These are phyloP conservation scores for Fusarium continuum DNA, from an alignment of 2,329 filamentous ascomycete species.

Conservation along the genomic window DNA sequence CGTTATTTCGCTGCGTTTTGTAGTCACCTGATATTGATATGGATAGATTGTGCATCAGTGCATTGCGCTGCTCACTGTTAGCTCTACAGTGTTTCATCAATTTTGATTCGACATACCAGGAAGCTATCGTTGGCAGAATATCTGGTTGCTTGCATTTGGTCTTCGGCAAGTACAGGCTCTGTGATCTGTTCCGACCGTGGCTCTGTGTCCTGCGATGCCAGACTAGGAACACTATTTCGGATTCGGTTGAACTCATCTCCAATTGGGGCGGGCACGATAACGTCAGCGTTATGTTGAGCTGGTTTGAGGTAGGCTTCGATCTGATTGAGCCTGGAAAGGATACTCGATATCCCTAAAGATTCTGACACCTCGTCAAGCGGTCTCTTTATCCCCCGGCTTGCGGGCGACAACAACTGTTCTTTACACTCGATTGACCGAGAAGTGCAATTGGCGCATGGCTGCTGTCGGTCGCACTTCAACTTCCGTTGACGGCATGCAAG, in stretches of 20 bases:
- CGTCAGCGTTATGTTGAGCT: rapidly evolving
- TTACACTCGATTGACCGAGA: background rate
- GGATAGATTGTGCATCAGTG: background rate
- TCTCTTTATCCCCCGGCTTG: background rate
- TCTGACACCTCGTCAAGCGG: background rate
- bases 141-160: background rate
- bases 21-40: background rate
- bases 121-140: background rate
- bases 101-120: background rate
- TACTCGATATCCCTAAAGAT: background rate
- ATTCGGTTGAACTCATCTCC: background rate
- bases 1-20: background rate
- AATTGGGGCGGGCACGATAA: background rate
- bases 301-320: background rate
- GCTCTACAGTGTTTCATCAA: too few species aligned
- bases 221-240: background rate
- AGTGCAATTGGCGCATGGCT: background rate
- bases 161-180: background rate
- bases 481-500: background rate
- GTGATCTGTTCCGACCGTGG: too few species aligned
- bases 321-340: background rate
- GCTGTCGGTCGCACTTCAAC: background rate
- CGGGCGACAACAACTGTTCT: background rate
- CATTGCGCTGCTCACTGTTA: background rate
- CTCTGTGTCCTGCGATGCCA: background rate